A percentile compares a stretch with the other conserved stretches of the same genome.
Evolutionary conservation across 2,329 filamentous ascomycete species (phyloP).

Genomic region (Colletotrichum phormii): DNA sequence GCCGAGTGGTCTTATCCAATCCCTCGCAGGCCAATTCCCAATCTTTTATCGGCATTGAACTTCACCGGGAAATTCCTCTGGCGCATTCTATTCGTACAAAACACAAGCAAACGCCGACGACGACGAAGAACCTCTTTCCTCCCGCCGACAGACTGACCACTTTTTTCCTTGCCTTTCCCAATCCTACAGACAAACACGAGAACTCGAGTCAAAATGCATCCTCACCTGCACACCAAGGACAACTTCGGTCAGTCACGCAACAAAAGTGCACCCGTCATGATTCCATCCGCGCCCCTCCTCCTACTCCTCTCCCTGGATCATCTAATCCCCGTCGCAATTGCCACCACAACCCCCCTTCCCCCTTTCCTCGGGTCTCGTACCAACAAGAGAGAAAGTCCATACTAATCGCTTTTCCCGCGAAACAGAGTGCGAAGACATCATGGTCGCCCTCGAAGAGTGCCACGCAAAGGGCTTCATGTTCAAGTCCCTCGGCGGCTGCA

Average conservation of each 20-base stretch:
- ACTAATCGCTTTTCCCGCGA: not conserved
- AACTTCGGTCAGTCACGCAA: slow-evolving; percentile 74
- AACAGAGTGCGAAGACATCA: slow-evolving; percentile 92
- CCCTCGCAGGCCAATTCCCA: slow-evolving; percentile 13
- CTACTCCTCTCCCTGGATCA: slow-evolving; percentile 5
- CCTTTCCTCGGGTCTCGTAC: not conserved
- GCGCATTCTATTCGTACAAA: not conserved
- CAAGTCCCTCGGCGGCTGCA: slow-evolving; percentile 93
- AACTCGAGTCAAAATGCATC: slow-evolving; percentile 77
- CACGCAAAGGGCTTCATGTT: slow-evolving; percentile 92
- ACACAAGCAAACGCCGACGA: not conserved
- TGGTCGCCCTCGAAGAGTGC: slow-evolving; percentile 94
- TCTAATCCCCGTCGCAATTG: not conserved
- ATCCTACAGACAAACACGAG: not conserved
- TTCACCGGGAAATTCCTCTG: slow-evolving; percentile 7
- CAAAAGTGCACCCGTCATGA: not conserved
- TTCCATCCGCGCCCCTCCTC: not conserved
- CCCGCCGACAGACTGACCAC: not conserved
- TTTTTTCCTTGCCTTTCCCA: not conserved
- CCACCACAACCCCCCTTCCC: not conserved
- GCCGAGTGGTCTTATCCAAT: slow-evolving; percentile 27
- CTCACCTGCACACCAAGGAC: slow-evolving; percentile 93
- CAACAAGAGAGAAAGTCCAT: not conserved
- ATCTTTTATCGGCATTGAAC: slow-evolving; percentile 19
- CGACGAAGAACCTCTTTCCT: not conserved